Evolutionary conservation across 805 yeast species (phyloP).

Genomic region (Monosporozyma yasuniensis): DNA sequence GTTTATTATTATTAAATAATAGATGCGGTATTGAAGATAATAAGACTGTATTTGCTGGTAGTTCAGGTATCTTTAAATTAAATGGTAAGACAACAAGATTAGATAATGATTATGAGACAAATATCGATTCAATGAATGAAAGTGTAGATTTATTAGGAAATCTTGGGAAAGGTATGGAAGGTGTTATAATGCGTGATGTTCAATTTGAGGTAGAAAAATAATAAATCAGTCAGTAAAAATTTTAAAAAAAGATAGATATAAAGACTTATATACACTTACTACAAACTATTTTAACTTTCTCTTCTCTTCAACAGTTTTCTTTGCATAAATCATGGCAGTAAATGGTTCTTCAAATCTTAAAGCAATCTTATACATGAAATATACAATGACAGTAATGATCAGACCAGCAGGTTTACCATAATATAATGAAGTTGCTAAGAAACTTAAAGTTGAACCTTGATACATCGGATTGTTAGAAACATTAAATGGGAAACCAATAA

Average conservation of each 20-base stretch:
- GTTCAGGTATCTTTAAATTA: slow-evolving; percentile 52
- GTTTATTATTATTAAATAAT: slow-evolving; percentile 50
- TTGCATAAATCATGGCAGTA: slow-evolving; percentile 84
- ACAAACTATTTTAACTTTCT: slow-evolving; percentile 2
- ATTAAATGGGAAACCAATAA: slow-evolving; percentile 88
- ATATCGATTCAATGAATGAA: slow-evolving; percentile 37
- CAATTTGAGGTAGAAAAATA: slow-evolving; percentile 28
- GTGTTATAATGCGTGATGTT: slow-evolving; percentile 52
- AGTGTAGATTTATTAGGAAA: slow-evolving; percentile 49
- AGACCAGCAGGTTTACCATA: slow-evolving; percentile 88
- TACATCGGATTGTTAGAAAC: slow-evolving; percentile 93
- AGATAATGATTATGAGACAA: slow-evolving; percentile 22
- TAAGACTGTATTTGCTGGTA: slow-evolving; percentile 49
- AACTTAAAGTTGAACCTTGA: slow-evolving; percentile 81
- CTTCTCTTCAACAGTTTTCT: slow-evolving; percentile 33
- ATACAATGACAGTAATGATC: slow-evolving; percentile 61
- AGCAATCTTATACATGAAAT: slow-evolving; percentile 75
- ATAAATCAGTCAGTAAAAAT: too few relatives aligned
- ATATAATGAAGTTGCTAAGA: slow-evolving; percentile 83
- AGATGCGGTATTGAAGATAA: slow-evolving; percentile 71
- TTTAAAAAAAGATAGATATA: too few relatives aligned
- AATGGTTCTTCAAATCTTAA: slow-evolving; percentile 90
- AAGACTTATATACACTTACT: neutral
- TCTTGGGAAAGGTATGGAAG: slow-evolving; percentile 58
- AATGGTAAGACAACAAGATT: slow-evolving; percentile 29